Conservation (phyloP, 495 filamentous ascomycete genomes). For the Glarea lozoyensis region DNA sequence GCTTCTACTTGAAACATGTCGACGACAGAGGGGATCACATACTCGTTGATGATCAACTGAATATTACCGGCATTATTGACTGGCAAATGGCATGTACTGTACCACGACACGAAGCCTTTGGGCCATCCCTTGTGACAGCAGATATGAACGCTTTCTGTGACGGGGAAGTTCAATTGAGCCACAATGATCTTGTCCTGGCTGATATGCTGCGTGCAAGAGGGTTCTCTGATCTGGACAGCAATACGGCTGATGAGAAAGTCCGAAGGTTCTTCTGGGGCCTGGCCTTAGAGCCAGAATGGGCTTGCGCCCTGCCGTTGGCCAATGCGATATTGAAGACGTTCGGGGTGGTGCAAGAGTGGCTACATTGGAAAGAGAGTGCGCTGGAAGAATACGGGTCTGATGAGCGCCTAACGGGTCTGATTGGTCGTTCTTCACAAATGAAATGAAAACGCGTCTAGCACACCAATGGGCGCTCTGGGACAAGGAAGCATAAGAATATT, state of each 20-base stretch:
- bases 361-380: constrained; percentile 1
- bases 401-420: constrained; percentile 1
- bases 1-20: constrained; percentile 34
- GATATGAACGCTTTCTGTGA: constrained; percentile 23
- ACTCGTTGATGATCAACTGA: constrained; percentile 32
- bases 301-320: neutral
- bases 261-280: neutral
- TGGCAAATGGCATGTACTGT: constrained; percentile 30
- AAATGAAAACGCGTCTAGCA: constrained; percentile 10
- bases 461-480: constrained; percentile 7
- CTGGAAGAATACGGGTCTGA: constrained; percentile 1
- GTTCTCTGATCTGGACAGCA: constrained; percentile 8
- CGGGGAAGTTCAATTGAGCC: constrained; percentile 13
- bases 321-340: constrained; percentile 3
- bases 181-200: constrained; percentile 8
- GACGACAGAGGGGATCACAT: constrained; percentile 40
- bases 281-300: constrained; percentile 1
- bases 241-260: constrained; percentile 1
- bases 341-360: constrained; percentile 1
- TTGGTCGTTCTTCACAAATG: constrained; percentile 4
- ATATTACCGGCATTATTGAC: constrained; percentile 37
- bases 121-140: constrained; percentile 24
- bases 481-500: constrained; percentile 10
- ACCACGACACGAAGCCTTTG: constrained; percentile 16
- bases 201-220: constrained; percentile 4